Evolutionary conservation across 2,329 filamentous ascomycete genomes (phyloP).

Genomic region (Didymella pinodella): DNA sequence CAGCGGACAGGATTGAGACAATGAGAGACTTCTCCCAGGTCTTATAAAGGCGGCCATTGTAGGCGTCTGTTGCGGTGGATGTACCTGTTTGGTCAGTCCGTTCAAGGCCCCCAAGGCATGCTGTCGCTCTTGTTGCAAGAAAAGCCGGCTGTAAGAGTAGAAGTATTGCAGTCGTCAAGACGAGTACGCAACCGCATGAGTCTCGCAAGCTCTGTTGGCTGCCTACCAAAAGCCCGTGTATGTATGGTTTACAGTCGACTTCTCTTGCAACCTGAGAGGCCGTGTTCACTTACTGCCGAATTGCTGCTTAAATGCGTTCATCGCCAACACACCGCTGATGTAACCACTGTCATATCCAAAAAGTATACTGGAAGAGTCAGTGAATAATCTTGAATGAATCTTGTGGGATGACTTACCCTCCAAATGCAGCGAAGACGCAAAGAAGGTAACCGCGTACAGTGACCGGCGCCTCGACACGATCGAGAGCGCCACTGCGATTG

Average conservation of each 20-base stretch:
- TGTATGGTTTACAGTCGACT: too few species aligned
- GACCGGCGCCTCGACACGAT: constrained; percentile 62
- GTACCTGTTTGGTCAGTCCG: constrained; percentile 64
- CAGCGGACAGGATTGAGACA: constrained; percentile 82
- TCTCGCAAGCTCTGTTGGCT: too few species aligned
- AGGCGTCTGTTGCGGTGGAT: constrained; percentile 51
- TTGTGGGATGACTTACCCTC: constrained; percentile 51
- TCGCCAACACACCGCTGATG: constrained; percentile 70
- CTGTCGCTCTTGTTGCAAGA: not conserved
- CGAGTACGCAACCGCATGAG: too few species aligned
- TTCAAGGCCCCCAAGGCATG: not conserved
- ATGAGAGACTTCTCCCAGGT: constrained; percentile 71
- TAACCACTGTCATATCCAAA: constrained; percentile 83
- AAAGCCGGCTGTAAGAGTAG: too few species aligned
- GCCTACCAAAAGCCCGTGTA: too few species aligned
- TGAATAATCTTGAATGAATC: not conserved
- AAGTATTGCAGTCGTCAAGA: too few species aligned
- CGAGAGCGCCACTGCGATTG: constrained; percentile 52
- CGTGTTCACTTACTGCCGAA: constrained; percentile 50
- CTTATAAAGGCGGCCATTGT: constrained; percentile 43
- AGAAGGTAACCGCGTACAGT: constrained; percentile 57
- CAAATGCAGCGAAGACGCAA: constrained; percentile 59
- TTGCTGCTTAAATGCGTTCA: constrained; percentile 49
- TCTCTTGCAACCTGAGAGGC: too few species aligned
- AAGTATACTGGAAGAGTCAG: constrained; percentile 58